A percentile compares a stretch with the other conserved stretches of the same genome.
Conservation (phyloP, 352 stramenopile genomes). For the Hyaloperonospora brassicae region DNA sequence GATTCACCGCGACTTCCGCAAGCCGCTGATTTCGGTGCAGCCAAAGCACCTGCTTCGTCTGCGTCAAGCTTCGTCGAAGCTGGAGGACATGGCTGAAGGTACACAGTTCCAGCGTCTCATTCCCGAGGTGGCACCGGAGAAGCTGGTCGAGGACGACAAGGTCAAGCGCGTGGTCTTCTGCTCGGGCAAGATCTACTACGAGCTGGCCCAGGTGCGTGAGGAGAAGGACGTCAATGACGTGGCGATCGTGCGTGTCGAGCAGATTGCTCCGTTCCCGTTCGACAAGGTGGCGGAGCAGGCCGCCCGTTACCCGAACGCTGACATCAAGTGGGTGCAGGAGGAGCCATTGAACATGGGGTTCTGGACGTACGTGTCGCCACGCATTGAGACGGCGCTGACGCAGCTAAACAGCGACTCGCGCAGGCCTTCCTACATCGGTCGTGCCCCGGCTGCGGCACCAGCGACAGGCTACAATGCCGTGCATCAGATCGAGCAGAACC, state of each 20-base stretch:
- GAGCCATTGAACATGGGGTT: constrained; percentile 96
- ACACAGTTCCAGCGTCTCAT: constrained; percentile 90
- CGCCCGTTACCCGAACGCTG: constrained; percentile 87
- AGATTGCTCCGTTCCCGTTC: constrained; percentile 97
- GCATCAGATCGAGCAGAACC: constrained; percentile 89
- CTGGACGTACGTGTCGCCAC: constrained; percentile 89
- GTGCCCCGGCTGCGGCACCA: constrained; percentile 87
- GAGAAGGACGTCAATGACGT: constrained; percentile 78
- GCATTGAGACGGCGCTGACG: constrained; percentile 92
- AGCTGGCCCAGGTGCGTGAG: constrained; percentile 87
- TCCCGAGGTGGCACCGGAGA: constrained; percentile 63
- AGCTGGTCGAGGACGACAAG: constrained; percentile 42
- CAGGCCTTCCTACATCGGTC: constrained; percentile 89
- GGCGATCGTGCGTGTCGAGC: constrained; percentile 91
- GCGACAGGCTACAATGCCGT: constrained; percentile 94
- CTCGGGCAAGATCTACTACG: constrained; percentile 97
- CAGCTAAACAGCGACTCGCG: constrained; percentile 86
- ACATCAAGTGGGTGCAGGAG: constrained; percentile 94
- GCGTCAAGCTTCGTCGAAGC: constrained; percentile 82
- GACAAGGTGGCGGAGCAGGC: constrained; percentile 89
- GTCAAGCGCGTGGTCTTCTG: constrained; percentile 89
- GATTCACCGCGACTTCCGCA: constrained; percentile 96
- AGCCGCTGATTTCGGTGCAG: constrained; percentile 92
- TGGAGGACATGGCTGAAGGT: constrained; percentile 91
- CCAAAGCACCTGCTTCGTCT: constrained; percentile 94